These are phyloP conservation scores for Wickerhamomyces chambardii DNA, from an alignment of 805 yeast species.

Conservation along the genomic window DNA sequence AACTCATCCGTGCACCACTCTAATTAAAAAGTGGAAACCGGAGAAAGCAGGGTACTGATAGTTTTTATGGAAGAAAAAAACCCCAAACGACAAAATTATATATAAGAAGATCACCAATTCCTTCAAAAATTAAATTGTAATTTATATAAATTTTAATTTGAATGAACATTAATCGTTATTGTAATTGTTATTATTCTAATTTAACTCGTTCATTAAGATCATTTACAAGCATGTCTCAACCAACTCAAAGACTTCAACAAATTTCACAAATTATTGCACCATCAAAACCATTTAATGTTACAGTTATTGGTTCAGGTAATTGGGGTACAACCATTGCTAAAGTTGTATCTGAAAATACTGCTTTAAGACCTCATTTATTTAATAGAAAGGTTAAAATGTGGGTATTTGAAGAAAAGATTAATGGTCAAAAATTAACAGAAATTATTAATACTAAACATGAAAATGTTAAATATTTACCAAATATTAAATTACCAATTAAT, in stretches of 20 bases:
- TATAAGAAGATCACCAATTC: no score
- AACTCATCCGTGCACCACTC: no score
- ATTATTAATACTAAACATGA: slow-evolving; percentile 88
- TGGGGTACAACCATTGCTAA: slow-evolving; percentile 99
- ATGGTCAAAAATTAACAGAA: slow-evolving; percentile 70
- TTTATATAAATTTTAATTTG: no score
- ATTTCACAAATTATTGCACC: slow-evolving; percentile 45
- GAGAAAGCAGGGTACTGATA: no score
- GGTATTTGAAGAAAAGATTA: slow-evolving; percentile 83
- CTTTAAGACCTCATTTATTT: slow-evolving; percentile 64
- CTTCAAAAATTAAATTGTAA: no score
- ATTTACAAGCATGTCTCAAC: slow-evolving; percentile 62
- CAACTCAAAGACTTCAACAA: slow-evolving; percentile 82
- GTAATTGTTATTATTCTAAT: no score
- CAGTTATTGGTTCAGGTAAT: slow-evolving; percentile 93
- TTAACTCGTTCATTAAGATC: not conserved
- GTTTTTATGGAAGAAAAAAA: no score
- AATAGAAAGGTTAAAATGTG: slow-evolving; percentile 81
- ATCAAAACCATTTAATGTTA: slow-evolving; percentile 38
- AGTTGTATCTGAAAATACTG: slow-evolving; percentile 83
- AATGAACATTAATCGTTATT: no score
- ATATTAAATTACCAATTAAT: slow-evolving; percentile 76
- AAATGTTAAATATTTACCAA: slow-evolving; percentile 93
- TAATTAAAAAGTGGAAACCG: no score
- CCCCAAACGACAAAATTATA: no score